These are phyloP conservation scores for Aphanomyces stellatus DNA, from an alignment of 352 stramenopile genomes.

Conservation along the genomic window DNA sequence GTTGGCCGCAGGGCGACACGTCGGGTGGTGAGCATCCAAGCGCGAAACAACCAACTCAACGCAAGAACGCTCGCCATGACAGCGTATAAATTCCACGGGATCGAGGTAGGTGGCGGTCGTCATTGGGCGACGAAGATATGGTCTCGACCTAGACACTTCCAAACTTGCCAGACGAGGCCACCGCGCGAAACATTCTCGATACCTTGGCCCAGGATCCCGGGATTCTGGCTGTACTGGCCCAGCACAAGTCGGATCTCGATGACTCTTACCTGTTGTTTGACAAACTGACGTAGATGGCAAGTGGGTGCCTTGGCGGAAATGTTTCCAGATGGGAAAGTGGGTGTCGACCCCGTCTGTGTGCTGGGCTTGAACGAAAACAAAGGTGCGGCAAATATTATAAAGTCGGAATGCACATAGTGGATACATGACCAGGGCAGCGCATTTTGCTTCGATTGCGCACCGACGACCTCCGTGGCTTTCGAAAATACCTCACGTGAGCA, in stretches of 20 bases:
- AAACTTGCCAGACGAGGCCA: conserved; percentile 41
- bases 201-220: conserved; percentile 79
- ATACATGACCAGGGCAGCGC: conserved; percentile 46
- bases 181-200: conserved; percentile 72
- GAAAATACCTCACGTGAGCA: conserved; percentile 70
- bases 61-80: conserved; percentile 33
- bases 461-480: conserved; percentile 90
- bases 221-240: conserved; percentile 80
- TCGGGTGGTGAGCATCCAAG: conserved; percentile 44
- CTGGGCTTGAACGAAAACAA: conserved; percentile 95
- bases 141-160: conserved; percentile 28
- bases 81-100: conserved; percentile 58
- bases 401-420: neutral
- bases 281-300: conserved; percentile 44
- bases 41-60: conserved; percentile 35
- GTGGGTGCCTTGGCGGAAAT: conserved; percentile 84
- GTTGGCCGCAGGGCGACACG: conserved; percentile 33
- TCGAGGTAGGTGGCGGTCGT: conserved; percentile 30
- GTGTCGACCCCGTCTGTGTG: conserved; percentile 77
- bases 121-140: neutral
- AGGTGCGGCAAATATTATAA: conserved; percentile 18
- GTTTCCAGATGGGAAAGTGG: conserved; percentile 86
- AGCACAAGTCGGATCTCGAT: conserved; percentile 58
- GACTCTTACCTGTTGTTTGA: neutral
- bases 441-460: conserved; percentile 92